Base-by-base conservation (phyloP, 2,329 filamentous ascomycete genomes). In the Boeremia lycopersici region DNA sequence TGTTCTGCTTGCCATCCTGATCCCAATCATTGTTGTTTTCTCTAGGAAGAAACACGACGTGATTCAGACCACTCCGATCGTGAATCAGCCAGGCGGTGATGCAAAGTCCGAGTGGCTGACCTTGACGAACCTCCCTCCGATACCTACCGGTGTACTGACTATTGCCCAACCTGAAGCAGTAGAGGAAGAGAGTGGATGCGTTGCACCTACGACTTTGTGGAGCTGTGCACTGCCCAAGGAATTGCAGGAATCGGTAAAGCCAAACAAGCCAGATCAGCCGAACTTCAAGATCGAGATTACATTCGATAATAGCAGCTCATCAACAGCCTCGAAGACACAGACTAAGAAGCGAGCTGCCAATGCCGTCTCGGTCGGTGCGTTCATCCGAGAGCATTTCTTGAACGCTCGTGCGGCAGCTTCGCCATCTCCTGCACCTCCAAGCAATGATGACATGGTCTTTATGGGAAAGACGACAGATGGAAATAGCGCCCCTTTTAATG, bases 221-320 rank as follows among this genome's bases (percentile, higher is more conserved):
- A 96, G 89, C 70, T 98, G 93, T 72, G 84, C 87, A 10, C 75
- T 96, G 13, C 91, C 93, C 2, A 91, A 91, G 70, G 90, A 92
- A 63, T 77, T 90, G 56, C 89, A 93, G 38, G 76, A 82, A 3
- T 81, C 82, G 1, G 84, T 88, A 38, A 77, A 80, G 1, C 86
- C 87, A 0, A 90, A 87, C 67, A 78, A 82, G 31, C 78, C 86
- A 0, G 82, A 88, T 58, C 85, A 91, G 67, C 92, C 93, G 0
- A 90, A 88, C 45, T 91, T 97, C 67, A 82, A 90, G 43, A 80
- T 97, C 59, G 84, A 95, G 62, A 93, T 97, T 54, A 75, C 72
- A 0, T 86, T 84, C 59, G 76, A 78, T 35, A 86, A 86, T 57
- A 81, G 79, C 4, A 84, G 79, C 11, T 39, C 70, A 15, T 62